Evolutionary conservation across 495 filamentous ascomycete species (phyloP), one percentile per base, ranked within the genome.

Genomic region (Lepraria neglecta): DNA sequence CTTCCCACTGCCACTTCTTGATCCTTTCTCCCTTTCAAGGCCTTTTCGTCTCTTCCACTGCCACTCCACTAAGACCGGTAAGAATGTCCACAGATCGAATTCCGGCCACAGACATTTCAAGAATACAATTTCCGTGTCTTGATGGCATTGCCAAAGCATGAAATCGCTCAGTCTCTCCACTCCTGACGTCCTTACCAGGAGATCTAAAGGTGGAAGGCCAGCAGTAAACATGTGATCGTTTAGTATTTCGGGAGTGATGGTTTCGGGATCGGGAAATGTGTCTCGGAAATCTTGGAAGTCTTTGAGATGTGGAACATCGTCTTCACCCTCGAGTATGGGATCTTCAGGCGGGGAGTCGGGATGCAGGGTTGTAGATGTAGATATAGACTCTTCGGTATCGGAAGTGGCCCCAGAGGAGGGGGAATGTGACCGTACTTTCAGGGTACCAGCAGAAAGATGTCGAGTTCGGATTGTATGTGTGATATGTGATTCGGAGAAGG

Each of bases 131-230:
- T 96, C 87, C 0, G 94, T 97, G 47, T 92, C 78, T 67, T 95
- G 80, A 66, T 97, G 91, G 67, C 88, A 92, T 73, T 98, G 94
- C 94, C 94, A 98, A 56, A 98, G 84, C 91, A 98, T 91, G 68
- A 97, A 98, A 69, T 98, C 94, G 67, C 90, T 95, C 60, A 98
- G 74, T 24, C 94, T 80, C 68, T 91, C 87, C 12, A 98, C 94
- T 31, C 90, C 94, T 55, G 89, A 95, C 0, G 94, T 98, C 30
- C 94, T 81, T 21, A 98, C 78, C 30, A 97, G 82, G 0, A 98
- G 77, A 65, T 98, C 94, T 24, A 97, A 76, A 2, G 95, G 94
- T 3, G 95, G 95, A 58, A 82, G 84, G 38, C 82, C 87, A 45
- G 84, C 82, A 6, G 95, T 97, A 71, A 91, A 89, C 71, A 94